Base-by-base conservation (phyloP, 2,329 filamentous ascomycete genomes). In the Epichloe sp. region DNA sequence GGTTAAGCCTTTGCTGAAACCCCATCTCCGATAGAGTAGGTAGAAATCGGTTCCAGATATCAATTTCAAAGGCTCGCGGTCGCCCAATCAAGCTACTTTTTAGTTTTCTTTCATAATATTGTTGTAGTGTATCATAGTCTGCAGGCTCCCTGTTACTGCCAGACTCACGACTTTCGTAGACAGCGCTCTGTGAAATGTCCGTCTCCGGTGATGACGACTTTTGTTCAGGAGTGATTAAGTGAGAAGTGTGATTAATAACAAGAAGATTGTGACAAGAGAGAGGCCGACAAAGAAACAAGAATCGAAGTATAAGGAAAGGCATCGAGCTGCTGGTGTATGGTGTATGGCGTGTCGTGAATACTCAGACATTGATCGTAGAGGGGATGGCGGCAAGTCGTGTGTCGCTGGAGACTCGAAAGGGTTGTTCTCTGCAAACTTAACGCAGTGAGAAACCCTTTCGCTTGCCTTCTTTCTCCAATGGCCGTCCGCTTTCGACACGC, bases 401-500 rank as follows among this genome's bases (percentile, higher is more conserved):
- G 52, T 48, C 49, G 46, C 49, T 47, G 14, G 17, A 46, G 52
- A 35, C 41, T 51, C 35, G 41, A 19, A 51, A 44, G 12, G 23
- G 36, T 23, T 31, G 23, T 3, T 44, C 44, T 36, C 47, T 59
- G n/a, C 23, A n/a, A 17, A 15, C 59, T 82, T 91, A 95, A 73
- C 93, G 89, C 68, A 98, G 86, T 59, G 93, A 98, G 80, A 98
- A 98, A 54, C 91, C 91, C 87, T 97, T 97, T 75, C 89, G 87
- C 85, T 95, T 95, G 74, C 85, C 85, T 78, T 97, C 91, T 76
- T 97, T 90, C 76, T 97, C 93, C 74, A 97, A 74, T 58, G 93
- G 93, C 68, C 93, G 81, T 65, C 93, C 93, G 68, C 86, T 95
- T 73, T 98, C 93, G 74, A 98, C 78, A 63, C 93, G 85, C 59